A percentile compares a stretch with the other conserved stretches of the same genome.
These are phyloP conservation scores for Phytophthora pluvialis DNA, from an alignment of 352 stramenopile genomes.

Conservation along the genomic window DNA sequence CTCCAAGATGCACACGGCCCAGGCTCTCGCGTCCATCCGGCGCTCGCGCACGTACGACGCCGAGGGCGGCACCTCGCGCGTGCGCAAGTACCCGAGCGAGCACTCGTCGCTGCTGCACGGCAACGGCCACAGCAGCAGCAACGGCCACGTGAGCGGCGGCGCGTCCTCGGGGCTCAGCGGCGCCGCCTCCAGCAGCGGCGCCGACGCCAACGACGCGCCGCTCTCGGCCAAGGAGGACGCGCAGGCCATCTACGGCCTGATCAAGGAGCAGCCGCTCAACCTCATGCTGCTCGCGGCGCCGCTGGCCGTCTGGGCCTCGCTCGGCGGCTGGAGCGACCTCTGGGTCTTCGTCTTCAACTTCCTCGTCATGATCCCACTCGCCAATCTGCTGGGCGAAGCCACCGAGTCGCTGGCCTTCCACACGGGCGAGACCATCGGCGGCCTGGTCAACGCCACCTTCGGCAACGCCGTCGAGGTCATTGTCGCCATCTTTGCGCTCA, in stretches of 20 bases:
- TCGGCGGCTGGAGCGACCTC: constrained; percentile 66
- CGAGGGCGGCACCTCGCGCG: constrained; percentile 17
- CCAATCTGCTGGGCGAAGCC: constrained; percentile 95
- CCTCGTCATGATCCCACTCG: constrained; percentile 96
- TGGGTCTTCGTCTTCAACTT: constrained; percentile 97
- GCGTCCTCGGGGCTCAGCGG: constrained; percentile 14
- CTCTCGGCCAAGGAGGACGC: constrained; percentile 45
- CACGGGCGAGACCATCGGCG: constrained; percentile 97
- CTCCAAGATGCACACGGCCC: constrained; percentile 63
- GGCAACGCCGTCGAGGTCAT: constrained; percentile 98
- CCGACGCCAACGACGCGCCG: constrained; percentile 10
- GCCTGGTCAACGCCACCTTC: constrained; percentile 98
- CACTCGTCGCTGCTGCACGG: constrained; percentile 44
- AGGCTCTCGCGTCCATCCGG: constrained; percentile 65
- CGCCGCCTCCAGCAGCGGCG: constrained; percentile 4
- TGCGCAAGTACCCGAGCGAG: constrained; percentile 40
- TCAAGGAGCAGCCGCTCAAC: constrained; percentile 70
- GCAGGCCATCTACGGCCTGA: constrained; percentile 47
- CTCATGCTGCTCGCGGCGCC: constrained; percentile 65
- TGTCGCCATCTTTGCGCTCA: constrained; percentile 95
- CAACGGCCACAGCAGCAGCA: constrained; percentile 29
- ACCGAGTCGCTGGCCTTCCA: constrained; percentile 97
- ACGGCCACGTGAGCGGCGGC: constrained; percentile 21
- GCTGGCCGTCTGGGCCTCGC: constrained; percentile 72
- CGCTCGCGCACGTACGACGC: constrained; percentile 55